phyloP scores from a whole-genome alignment of 2,329 filamentous ascomycete genomes.

The Juglanconis sp. region DNA sequence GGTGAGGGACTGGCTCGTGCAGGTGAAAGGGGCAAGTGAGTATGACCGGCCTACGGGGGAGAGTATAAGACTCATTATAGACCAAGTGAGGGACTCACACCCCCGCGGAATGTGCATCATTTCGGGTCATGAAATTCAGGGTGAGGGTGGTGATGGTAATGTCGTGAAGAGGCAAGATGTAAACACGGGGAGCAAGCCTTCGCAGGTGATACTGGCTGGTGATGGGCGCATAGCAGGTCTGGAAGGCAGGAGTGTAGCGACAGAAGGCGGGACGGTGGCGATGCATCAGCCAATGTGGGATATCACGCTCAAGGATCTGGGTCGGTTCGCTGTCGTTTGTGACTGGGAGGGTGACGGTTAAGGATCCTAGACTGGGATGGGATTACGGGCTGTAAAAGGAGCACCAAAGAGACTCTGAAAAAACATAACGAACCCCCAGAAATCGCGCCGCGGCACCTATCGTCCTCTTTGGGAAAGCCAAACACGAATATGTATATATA shows the following conservation, averaged over 20 bases:
- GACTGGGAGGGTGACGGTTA: slow-evolving; percentile 30
- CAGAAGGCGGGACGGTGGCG: slow-evolving; percentile 26
- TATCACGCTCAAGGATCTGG: slow-evolving; percentile 27
- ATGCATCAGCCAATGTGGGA: slow-evolving; percentile 37
- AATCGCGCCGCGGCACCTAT: too few relatives aligned
- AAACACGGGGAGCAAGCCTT: neutral
- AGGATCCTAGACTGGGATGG: neutral
- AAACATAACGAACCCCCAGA: neutral
- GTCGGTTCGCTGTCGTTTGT: slow-evolving; percentile 34
- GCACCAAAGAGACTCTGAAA: neutral
- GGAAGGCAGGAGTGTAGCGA: slow-evolving; percentile 25
- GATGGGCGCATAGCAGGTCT: slow-evolving; percentile 26
- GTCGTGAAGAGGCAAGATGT: neutral
- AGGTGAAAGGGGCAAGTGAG: slow-evolving; percentile 33
- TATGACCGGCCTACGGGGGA: slow-evolving; percentile 12
- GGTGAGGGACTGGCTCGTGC: slow-evolving; percentile 43
- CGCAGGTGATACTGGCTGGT: slow-evolving; percentile 23
- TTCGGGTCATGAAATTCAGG: slow-evolving; percentile 10
- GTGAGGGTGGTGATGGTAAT: slow-evolving; percentile 3
- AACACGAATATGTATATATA: too few relatives aligned
- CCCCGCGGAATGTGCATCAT: slow-evolving; percentile 30
- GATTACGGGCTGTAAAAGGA: too few relatives aligned
- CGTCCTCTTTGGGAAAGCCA: too few relatives aligned
- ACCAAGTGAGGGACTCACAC: slow-evolving; percentile 20
- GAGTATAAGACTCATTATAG: slow-evolving; percentile 21